These are phyloP conservation scores for Chrysoporthe cubensis DNA, from an alignment of 2,329 filamentous ascomycete species.

Conservation along the genomic window DNA sequence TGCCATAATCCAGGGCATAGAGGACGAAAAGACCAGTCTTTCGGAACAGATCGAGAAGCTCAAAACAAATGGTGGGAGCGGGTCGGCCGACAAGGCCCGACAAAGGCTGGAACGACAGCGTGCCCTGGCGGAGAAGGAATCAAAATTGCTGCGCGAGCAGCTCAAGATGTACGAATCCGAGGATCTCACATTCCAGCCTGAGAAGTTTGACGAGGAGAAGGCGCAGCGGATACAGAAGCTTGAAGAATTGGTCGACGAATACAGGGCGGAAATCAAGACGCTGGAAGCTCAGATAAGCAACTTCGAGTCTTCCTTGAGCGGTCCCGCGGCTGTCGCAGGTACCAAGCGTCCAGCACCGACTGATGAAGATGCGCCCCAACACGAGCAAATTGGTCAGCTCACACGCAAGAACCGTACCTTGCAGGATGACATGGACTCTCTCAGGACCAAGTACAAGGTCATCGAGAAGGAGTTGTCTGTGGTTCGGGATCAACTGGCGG, in stretches of 20 bases:
- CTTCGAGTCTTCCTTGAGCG: slow-evolving; percentile 53
- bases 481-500: slow-evolving; percentile 71
- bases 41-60: slow-evolving; percentile 72
- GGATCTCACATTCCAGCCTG: slow-evolving; percentile 82
- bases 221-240: slow-evolving; percentile 76
- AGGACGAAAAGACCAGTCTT: slow-evolving; percentile 69
- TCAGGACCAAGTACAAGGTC: slow-evolving; percentile 71
- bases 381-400: slow-evolving; percentile 79
- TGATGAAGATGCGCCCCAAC: slow-evolving; percentile 51
- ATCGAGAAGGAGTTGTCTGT: slow-evolving; percentile 78
- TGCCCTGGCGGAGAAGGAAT: slow-evolving; percentile 84
- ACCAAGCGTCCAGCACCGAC: slow-evolving; percentile 69
- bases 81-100: slow-evolving; percentile 67
- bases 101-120: slow-evolving; percentile 84
- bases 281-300: slow-evolving; percentile 76
- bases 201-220: slow-evolving; percentile 77
- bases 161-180: slow-evolving; percentile 87
- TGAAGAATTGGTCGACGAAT: slow-evolving; percentile 83
- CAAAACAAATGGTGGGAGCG: slow-evolving; percentile 53
- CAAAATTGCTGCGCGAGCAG: slow-evolving; percentile 91
- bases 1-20: slow-evolving; percentile 70
- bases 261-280: slow-evolving; percentile 77
- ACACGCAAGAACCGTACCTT: slow-evolving; percentile 86
- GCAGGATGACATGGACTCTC: slow-evolving; percentile 73
- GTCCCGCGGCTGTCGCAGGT: slow-evolving; percentile 47